Percentiles rank a stretch among this genome's conserved stretches.
Conservation (phyloP, 2,329 filamentous ascomycete genomes). For the Pseudogymnoascus sp. region DNA sequence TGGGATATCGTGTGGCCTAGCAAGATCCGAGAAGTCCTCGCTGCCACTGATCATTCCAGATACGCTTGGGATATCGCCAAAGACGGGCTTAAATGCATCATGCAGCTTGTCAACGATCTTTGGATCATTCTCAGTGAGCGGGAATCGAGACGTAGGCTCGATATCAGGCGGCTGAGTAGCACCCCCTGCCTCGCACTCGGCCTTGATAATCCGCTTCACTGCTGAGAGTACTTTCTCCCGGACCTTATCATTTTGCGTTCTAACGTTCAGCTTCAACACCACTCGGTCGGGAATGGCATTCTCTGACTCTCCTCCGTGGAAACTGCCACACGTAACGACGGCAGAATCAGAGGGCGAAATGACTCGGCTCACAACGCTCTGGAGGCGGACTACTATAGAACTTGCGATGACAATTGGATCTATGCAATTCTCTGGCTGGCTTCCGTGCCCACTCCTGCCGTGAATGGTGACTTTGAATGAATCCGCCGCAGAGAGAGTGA, state of each 20-base stretch:
- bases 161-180: neutral
- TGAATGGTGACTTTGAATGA: constrained; percentile 44
- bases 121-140: constrained; percentile 6
- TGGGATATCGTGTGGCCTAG: constrained; percentile 28
- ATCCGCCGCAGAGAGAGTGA: constrained; percentile 37
- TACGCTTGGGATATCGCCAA: neutral
- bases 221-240: constrained; percentile 24
- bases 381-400: constrained; percentile 46
- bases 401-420: constrained; percentile 52
- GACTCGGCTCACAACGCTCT: constrained; percentile 50
- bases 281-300: constrained; percentile 52
- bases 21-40: constrained; percentile 23
- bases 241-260: constrained; percentile 37
- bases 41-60: constrained; percentile 10
- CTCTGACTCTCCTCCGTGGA: constrained; percentile 51
- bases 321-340: constrained; percentile 49
- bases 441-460: constrained; percentile 50
- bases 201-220: constrained; percentile 46
- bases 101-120: neutral
- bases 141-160: neutral
- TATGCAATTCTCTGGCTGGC: constrained; percentile 45
- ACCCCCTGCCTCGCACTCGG: constrained; percentile 39
- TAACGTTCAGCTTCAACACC: constrained; percentile 45
- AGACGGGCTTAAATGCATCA: neutral
- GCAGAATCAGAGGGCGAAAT: constrained; percentile 44